Evolutionary conservation across 2,329 filamentous ascomycete genomes (phyloP).

Genomic region (Trematosphaeria pertusa): DNA sequence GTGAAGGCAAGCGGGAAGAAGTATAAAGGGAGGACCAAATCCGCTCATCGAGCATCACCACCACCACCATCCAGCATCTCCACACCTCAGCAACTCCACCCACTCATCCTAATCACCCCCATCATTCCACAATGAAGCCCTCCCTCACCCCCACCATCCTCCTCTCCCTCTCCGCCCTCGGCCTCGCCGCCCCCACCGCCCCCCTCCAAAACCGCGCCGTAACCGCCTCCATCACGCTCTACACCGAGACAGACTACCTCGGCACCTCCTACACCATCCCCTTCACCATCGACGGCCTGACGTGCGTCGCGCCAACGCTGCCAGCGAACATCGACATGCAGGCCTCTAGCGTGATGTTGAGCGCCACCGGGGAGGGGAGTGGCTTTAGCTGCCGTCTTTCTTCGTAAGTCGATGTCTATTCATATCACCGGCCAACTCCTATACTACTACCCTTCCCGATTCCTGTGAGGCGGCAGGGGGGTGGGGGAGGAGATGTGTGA

Average conservation of each 20-base stretch:
- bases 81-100: no score
- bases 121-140: no score
- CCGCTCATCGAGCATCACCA: no score
- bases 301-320: not conserved
- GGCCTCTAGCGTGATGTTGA: not conserved
- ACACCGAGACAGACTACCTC: slow-evolving; percentile 2
- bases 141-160: no score
- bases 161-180: not conserved
- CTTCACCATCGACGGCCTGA: not conserved
- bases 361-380: not conserved
- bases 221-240: slow-evolving; percentile 5
- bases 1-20: no score
- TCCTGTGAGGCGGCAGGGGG: no score
- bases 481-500: no score
- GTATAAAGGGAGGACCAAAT: no score
- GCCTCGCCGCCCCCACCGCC: not conserved
- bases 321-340: not conserved
- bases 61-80: no score
- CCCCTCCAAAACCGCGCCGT: slow-evolving; percentile 6
- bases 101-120: not conserved
- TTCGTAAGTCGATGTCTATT: not conserved
- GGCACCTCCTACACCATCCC: slow-evolving; percentile 4
- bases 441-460: no score
- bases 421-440: no score
- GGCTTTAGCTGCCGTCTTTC: slow-evolving; percentile 2